Evolutionary conservation across 306 rosid species (phyloP).

Genomic region (Vigna nakashimae): DNA sequence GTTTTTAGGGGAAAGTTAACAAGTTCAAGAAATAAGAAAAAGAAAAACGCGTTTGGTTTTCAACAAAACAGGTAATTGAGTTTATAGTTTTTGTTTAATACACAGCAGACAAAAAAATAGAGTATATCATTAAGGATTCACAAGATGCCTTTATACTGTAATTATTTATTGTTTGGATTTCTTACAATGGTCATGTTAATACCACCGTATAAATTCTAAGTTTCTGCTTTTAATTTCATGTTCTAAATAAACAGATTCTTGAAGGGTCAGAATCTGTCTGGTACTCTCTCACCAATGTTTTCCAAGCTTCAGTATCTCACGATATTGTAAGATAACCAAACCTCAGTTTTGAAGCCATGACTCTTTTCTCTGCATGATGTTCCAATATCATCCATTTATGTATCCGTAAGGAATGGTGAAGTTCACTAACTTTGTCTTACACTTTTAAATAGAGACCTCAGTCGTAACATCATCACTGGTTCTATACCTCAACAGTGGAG

Average conservation of each 20-base stretch:
- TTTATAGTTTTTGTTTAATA: no score
- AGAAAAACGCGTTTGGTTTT: no score
- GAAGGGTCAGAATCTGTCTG: conserved; percentile 82
- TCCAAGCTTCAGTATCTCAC: conserved; percentile 76
- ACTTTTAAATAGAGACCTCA: conserved; percentile 67
- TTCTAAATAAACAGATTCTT: conserved; percentile 61
- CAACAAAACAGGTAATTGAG: no score
- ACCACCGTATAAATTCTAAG: conserved; percentile 6
- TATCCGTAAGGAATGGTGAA: not conserved
- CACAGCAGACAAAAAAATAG: no score
- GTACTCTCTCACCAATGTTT: conserved; percentile 77
- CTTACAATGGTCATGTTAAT: not conserved
- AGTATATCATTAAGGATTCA: conserved; percentile 4
- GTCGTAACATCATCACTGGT: conserved; percentile 75
- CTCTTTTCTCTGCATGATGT: conserved; percentile 22
- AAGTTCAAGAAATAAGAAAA: no score
- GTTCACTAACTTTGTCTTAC: conserved; percentile 20
- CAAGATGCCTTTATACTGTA: not conserved
- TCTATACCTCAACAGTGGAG: conserved; percentile 79
- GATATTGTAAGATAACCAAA: conserved; percentile 59
- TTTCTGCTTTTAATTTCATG: conserved; percentile 27
- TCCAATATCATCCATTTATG: not conserved
- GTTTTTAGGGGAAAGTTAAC: not conserved
- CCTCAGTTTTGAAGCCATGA: conserved; percentile 33
- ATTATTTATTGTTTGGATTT: conserved; percentile 15